Base-by-base conservation (phyloP, 2,329 filamentous ascomycete genomes). In the Talaromyces sp. region DNA sequence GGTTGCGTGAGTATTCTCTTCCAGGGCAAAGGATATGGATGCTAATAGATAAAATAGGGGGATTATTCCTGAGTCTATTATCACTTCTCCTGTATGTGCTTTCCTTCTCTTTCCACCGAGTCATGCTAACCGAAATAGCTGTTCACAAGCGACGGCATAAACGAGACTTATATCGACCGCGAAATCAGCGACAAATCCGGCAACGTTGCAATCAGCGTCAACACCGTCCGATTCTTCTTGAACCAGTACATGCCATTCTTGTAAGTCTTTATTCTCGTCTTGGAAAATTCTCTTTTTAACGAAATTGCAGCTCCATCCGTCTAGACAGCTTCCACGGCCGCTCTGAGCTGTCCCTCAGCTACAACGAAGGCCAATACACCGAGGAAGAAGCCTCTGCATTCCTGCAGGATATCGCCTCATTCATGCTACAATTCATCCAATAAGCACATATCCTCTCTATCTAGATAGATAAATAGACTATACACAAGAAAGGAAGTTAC, bases 131-230 rank as follows among this genome's bases (percentile, higher is more conserved):
- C 2, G 27, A 61, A 17, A 31, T 22, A 65, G 63, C 10, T 65
- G 25, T 65, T 53, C 36, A 62, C 36, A 22, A 65, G 63, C n/a
- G 63, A 65, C 25, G 63, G 63, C 13, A 22, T 65, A 58, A 65
- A 61, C 19, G 63, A 65, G 11, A 60, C 45, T 5, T 65, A 56
- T 36, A 61, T 65, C 49, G 54, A 40, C 15, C 58, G 58, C n/a
- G 58, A 65, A 45, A 45, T 65, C 15, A 53, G 25, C 25, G 63
- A 65, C 47, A 54, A 65, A 25, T 15, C n/a, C 43, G 60, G 60
- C 5, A 53, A 63, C 2, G 25, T 43, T 15, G 27, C 45, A 13
- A 27, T 65, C 11, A 34, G 58, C 10, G 45, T 65, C 27, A 43
- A 65, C 15, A 56, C 36, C 7, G 56, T 65, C 4, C 58, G 45